Percentiles rank a stretch among this genome's conserved stretches.
Evolutionary conservation across 495 filamentous ascomycete genomes (phyloP).

Genomic region (Daldinia caldariorum): DNA sequence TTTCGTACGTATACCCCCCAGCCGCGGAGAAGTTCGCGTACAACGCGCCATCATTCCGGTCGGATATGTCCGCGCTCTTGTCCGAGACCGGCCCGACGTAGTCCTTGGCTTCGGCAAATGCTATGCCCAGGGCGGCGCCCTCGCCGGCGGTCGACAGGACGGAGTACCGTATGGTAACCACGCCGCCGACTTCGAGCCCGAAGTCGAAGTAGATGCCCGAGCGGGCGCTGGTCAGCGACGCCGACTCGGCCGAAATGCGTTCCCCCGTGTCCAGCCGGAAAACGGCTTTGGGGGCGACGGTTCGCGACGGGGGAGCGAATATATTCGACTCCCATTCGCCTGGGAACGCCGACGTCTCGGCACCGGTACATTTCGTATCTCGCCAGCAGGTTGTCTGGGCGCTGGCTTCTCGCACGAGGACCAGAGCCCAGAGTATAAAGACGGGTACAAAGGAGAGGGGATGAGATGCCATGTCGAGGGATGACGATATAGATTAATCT

Average conservation of each 20-base stretch:
- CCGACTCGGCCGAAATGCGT: constrained; percentile 44
- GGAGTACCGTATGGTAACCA: constrained; percentile 61
- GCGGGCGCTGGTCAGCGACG: constrained; percentile 56
- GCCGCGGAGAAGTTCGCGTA: constrained; percentile 61
- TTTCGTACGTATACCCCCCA: constrained; percentile 56
- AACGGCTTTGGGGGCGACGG: constrained; percentile 59
- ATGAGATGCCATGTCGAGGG: constrained; percentile 30
- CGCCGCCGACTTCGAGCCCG: constrained; percentile 67
- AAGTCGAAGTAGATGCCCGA: constrained; percentile 66
- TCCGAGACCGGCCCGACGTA: constrained; percentile 71
- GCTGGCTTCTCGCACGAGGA: constrained; percentile 12
- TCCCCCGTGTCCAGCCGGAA: constrained; percentile 52
- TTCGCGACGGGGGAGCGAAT: constrained; percentile 65
- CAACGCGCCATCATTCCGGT: constrained; percentile 62
- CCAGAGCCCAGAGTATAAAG: constrained; percentile 14
- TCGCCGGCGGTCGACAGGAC: constrained; percentile 48
- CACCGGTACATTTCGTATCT: constrained; percentile 64
- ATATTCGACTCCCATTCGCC: constrained; percentile 71
- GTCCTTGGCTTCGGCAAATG: constrained; percentile 70
- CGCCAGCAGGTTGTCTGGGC: constrained; percentile 63
- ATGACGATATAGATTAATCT: constrained; percentile 1
- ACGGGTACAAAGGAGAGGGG: constrained; percentile 11
- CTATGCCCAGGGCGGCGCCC: constrained; percentile 64
- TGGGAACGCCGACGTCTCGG: constrained; percentile 61
- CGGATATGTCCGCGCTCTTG: constrained; percentile 64